Base-by-base conservation (phyloP, 2,329 filamentous ascomycete species). In the Neocatenulostroma microsporum region DNA sequence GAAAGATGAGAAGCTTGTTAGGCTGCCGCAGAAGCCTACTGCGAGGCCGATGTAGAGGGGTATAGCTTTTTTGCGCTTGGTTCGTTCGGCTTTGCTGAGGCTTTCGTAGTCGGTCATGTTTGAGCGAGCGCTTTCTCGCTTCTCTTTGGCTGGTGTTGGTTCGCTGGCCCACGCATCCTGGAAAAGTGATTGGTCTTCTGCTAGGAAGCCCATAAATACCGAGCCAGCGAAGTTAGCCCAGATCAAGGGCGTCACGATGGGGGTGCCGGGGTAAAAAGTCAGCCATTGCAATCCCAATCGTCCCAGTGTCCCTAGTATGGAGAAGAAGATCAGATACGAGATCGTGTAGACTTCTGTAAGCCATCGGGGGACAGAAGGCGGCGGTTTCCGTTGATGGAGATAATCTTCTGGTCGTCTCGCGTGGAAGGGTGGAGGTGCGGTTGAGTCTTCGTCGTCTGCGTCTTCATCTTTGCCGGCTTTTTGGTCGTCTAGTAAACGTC, bases 181-280 rank as follows among this genome's bases (percentile, higher is more conserved):
- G 57, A 94, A 93, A 5, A 94, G 64, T 50, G 73, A 78, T 44
- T 76, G 70, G 53, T 94, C 85, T 62, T 94, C 84, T 8, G 75
- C 66, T 2, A 95, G 70, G 54, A 94, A 93, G 2, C 91, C 89
- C 76, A 96, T 83, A 40, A 94, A 48, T 0, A 93, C 56, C 37
- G 83, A 82, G 2, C 89, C 89, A 2, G 70, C 76, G 30, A 94
- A 80, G 53, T 96, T 95, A 42, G 87, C 80, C 89, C 89, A 96
- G 15, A 94, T 62, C 2, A 83, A 79, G 34, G 77, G 73, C 37
- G 84, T 88, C 4, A 76, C 67, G 15, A 91, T 67, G 0, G 87
- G 86, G 0, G 83, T 76, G 15, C 80, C 82, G 1, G 82, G 78
- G 57, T 94, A 95, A 38, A 72, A 76, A 0, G 86, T 91, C 34